Percentiles rank a stretch among this genome's conserved stretches.
phyloP scores from a whole-genome alignment of 306 rosid genomes.

The Ormosia emarginata region DNA sequence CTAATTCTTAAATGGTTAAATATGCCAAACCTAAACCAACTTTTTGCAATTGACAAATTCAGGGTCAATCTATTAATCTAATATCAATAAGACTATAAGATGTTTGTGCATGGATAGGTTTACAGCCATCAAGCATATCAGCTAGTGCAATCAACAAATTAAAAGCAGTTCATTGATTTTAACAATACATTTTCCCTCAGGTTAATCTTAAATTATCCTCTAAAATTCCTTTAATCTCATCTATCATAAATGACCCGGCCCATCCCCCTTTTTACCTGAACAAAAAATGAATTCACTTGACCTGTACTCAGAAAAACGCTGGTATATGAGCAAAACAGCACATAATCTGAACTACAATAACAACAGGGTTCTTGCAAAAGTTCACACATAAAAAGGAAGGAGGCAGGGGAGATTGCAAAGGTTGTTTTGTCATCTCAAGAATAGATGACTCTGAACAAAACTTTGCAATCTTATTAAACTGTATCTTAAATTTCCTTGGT shows the following conservation, averaged over 20 bases:
- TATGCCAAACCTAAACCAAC: neutral
- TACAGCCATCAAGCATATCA: neutral
- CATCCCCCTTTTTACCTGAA: neutral
- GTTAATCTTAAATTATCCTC: neutral
- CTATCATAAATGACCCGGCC: neutral
- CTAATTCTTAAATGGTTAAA: neutral
- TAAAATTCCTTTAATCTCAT: neutral
- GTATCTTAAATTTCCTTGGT: neutral
- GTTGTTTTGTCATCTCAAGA: neutral
- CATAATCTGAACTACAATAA: neutral
- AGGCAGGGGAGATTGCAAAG: neutral
- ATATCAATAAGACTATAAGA: neutral
- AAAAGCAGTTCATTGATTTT: neutral
- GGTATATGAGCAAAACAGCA: neutral
- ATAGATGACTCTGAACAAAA: neutral
- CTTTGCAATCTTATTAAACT: neutral
- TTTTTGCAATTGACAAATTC: neutral
- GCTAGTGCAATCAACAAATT: neutral
- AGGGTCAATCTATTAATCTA: neutral
- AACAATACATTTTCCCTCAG: neutral
- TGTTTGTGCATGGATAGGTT: neutral
- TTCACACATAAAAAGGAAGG: neutral
- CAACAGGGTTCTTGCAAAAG: neutral
- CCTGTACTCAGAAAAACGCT: neutral
- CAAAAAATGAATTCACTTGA: neutral